Base-by-base conservation (phyloP, 2,329 filamentous ascomycete species). In the Sporothrix sp. region DNA sequence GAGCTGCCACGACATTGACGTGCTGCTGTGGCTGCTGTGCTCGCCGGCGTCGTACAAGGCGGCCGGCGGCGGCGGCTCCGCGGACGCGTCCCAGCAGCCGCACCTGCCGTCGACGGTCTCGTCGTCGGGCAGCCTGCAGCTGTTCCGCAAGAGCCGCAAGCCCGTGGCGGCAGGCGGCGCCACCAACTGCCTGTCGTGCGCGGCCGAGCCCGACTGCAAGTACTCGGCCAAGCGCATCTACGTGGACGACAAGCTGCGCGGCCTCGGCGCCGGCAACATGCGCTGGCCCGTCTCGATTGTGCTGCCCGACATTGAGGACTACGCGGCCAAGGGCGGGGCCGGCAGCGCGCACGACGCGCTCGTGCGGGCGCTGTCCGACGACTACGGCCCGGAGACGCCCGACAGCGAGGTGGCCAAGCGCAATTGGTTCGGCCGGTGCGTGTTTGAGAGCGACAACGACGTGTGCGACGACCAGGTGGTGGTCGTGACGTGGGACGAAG, bases 1-100 rank as follows among this genome's bases (percentile, higher is more conserved):
- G 68, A 94, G 87, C 53, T 97, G 93, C 59, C 93, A 98, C 61
- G 93, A 98, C 59, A 86, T 98, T 45, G 93, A 98, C 62, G 80
- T 97, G 52, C 69, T 97, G 4, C 72, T 97, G 14, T 98, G 93
- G 93, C 70, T 97, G 42, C 75, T 97, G 10, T 91, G 84, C 62
- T 87, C 86, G 1, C 86, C 87, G 0, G 65, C 75, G 0, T 63
- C 63, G 13, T 68, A 66, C 49, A 64, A 70, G 0, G 68, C 71
- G 11, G 59, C 66, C 1, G n/a, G 25, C 25, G 10, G 25, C 25
- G 10, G 25, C 25, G 10, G 25, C 25, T 6, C 5, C 10, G 25
- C 25, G 25, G 10, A 28, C 10, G 25, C 25, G 25, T 65, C 66
- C 7, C 64, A 66, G 11, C 56, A 58, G 13, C 76, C 84, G 0